Evolutionary conservation across 2,329 filamentous ascomycete genomes (phyloP), one percentile per base, ranked within the genome.

Genomic region (Aspergillus neotritici): DNA sequence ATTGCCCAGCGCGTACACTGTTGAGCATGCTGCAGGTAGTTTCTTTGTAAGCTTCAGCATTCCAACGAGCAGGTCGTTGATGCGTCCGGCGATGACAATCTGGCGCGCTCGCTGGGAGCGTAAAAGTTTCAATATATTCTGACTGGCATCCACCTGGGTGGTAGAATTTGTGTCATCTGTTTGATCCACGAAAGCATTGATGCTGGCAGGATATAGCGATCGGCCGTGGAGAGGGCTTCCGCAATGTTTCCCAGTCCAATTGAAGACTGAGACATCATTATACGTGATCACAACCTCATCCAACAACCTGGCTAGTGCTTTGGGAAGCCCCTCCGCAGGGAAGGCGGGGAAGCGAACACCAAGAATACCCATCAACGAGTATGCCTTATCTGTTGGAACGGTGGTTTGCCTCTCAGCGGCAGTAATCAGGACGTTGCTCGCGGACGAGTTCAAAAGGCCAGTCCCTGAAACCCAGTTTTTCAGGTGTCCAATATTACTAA

Each of bases 331-430:
- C 17, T 52, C 50, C 4, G 50, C 50, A 4, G 48, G 38, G 25
- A 52, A 52, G 1, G 47, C 48, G 7, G 50, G 43, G 35, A 52
- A 52, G 5, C 44, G 41, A n/a, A 52, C 50, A 4, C 50, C 50
- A 10, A 52, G 36, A 9, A 52, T 46, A 43, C 50, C 50, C 50
- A 52, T 52, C 38, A 52, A 38, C 11, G 50, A 52, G 41, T 52
- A 52, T 5, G 47, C 50, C 34, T 52, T 42, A 30, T 52, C 50
- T 11, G 46, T 50, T 6, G 43, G 12, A n/a, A 48, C 46, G 7
- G 49, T 52, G 32, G 38, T 43, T 13, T 43, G 16, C 16, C 49
- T 44, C 11, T 46, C 30, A 4, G 49, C 46, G 11, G 49, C 49
- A 1, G 42, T 34, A 21, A 41, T 34, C 16, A 52, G 40, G 10